Percentiles rank a stretch among this genome's conserved stretches.
Conservation (phyloP, 1,139 yeast species). For the Saccharomyces pastorianus region DNA sequence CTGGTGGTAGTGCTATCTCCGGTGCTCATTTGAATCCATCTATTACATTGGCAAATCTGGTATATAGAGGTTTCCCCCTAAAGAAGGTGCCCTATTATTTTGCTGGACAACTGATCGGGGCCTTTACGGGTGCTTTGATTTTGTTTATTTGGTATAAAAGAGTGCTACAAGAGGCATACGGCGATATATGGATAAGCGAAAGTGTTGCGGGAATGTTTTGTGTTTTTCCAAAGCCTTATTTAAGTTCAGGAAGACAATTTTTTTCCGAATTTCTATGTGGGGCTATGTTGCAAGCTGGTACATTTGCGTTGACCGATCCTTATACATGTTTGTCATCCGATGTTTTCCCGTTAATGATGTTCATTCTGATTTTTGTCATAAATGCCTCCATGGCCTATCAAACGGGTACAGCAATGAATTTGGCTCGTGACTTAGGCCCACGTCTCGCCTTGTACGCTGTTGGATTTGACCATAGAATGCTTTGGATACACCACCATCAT, state of each 20-base stretch:
- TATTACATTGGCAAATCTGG: slow-evolving; percentile 36
- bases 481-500: slow-evolving; percentile 35
- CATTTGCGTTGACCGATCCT: slow-evolving; percentile 43
- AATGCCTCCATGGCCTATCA: slow-evolving; percentile 42
- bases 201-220: slow-evolving; percentile 36
- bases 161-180: slow-evolving; percentile 21
- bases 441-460: slow-evolving; percentile 39
- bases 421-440: slow-evolving; percentile 48
- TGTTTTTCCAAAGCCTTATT: slow-evolving; percentile 38
- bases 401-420: slow-evolving; percentile 45
- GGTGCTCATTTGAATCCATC: slow-evolving; percentile 42
- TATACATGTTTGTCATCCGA: slow-evolving; percentile 40
- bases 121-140: slow-evolving; percentile 35
- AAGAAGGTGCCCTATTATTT: slow-evolving; percentile 37
- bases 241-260: slow-evolving; percentile 39
- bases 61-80: slow-evolving; percentile 38
- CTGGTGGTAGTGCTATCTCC: slow-evolving; percentile 39
- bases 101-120: slow-evolving; percentile 37
- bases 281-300: slow-evolving; percentile 38
- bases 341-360: slow-evolving; percentile 39
- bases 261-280: slow-evolving; percentile 40
- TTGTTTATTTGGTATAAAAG: slow-evolving; percentile 34
- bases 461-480: slow-evolving; percentile 38
- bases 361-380: slow-evolving; percentile 37
- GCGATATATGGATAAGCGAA: slow-evolving; percentile 22